phyloP scores from a whole-genome alignment of 2,329 filamentous ascomycete genomes.

The Penicillium digitatum region DNA sequence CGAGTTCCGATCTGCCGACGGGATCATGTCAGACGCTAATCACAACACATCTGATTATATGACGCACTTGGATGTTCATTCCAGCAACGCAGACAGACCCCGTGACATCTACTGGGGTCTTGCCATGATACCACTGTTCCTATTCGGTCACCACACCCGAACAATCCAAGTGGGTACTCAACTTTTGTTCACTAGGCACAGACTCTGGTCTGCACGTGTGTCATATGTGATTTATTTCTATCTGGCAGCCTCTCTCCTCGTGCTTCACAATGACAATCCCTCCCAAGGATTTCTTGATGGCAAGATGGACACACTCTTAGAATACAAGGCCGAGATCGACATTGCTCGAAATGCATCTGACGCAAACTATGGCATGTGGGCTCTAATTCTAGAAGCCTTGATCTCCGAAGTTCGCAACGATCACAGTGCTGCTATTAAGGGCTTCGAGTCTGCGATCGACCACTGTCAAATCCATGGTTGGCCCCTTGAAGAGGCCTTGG shows the following conservation, averaged over 20 bases:
- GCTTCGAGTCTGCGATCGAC: constrained; percentile 56
- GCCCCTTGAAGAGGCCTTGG: constrained; percentile 56
- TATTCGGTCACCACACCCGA: constrained; percentile 46
- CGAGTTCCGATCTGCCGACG: constrained; percentile 42
- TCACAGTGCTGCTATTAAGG: constrained; percentile 44
- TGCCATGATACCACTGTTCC: constrained; percentile 45
- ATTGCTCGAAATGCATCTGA: constrained; percentile 52
- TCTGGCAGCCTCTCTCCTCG: constrained; percentile 42
- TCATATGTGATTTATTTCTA: constrained; percentile 46
- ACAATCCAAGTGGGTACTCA: constrained; percentile 43
- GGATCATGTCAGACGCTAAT: constrained; percentile 53
- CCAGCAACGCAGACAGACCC: constrained; percentile 49
- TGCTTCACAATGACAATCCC: constrained; percentile 44
- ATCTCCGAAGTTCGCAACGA: constrained; percentile 49
- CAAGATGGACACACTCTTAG: constrained; percentile 47
- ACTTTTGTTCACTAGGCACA: constrained; percentile 41
- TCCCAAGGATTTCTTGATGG: constrained; percentile 42
- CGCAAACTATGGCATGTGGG: constrained; percentile 58
- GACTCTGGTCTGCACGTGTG: constrained; percentile 47
- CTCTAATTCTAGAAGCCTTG: constrained; percentile 54
- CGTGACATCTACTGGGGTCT: constrained; percentile 55
- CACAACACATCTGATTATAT: constrained; percentile 52
- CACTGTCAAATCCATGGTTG: constrained; percentile 58
- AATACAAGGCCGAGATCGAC: constrained; percentile 52
- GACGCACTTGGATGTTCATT: constrained; percentile 42